phyloP scores from a whole-genome alignment of 108 stramenopile genomes.

The Skeletonema marinoi region DNA sequence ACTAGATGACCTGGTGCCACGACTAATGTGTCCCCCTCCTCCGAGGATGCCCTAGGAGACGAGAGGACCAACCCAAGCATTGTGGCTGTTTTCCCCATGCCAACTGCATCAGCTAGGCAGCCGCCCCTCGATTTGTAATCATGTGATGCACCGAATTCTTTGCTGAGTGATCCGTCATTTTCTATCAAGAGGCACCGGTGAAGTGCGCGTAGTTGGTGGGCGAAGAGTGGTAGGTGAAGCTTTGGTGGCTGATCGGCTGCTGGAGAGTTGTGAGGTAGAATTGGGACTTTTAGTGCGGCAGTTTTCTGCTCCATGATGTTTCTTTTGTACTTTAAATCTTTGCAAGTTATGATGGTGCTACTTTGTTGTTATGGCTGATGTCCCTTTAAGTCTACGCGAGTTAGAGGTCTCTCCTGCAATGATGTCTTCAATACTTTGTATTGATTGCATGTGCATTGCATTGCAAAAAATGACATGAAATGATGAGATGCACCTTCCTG shows the following conservation, averaged over 20 bases:
- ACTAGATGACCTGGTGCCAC: constrained; percentile 35
- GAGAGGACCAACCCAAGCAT: constrained; percentile 22
- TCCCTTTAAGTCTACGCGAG: not conserved
- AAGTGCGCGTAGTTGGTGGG: constrained; percentile 36
- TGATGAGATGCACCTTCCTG: too few species aligned
- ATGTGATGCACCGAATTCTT: constrained; percentile 20
- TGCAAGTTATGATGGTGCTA: too few species aligned
- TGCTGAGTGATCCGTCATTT: constrained; percentile 19
- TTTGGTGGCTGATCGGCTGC: constrained; percentile 24
- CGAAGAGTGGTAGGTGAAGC: constrained; percentile 18
- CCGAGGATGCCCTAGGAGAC: not conserved
- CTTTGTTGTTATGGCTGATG: too few species aligned
- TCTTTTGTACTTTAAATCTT: not conserved
- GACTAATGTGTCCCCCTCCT: constrained; percentile 27
- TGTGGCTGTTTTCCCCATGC: constrained; percentile 37
- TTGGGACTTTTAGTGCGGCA: constrained; percentile 37
- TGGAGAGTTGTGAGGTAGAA: constrained; percentile 31
- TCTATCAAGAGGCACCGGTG: constrained; percentile 42
- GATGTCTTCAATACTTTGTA: not conserved
- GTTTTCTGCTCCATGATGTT: constrained; percentile 7
- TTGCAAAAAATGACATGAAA: too few species aligned
- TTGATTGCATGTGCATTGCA: not conserved
- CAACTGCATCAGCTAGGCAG: constrained; percentile 34
- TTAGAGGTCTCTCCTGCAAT: not conserved
- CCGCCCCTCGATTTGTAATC: constrained; percentile 27